phyloP scores from a whole-genome alignment of 1,284 basidiomycete species.

The Flammula alnicola region DNA sequence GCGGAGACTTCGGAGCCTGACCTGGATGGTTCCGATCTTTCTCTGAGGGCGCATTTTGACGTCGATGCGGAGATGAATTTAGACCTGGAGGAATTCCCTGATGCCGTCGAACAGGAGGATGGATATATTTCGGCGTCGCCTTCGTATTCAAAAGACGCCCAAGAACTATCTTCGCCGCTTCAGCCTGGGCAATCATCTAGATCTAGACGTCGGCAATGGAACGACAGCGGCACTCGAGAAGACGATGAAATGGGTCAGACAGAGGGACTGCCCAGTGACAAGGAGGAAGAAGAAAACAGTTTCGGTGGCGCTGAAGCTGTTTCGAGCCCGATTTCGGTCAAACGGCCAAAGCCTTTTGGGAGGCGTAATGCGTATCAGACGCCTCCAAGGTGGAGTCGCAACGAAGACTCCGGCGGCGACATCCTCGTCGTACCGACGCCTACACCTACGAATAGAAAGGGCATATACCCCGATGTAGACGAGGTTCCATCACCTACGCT shows the following conservation, averaged over 20 bases:
- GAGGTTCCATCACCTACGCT: conserved; percentile 23
- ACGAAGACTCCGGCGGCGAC: not conserved
- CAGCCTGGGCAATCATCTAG: conserved; percentile 26
- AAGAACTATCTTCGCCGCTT: conserved; percentile 68
- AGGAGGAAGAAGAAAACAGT: conserved; percentile 35
- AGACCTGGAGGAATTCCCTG: conserved; percentile 40
- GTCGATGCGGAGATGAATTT: conserved; percentile 37
- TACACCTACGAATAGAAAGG: conserved; percentile 11
- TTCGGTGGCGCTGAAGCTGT: conserved; percentile 61
- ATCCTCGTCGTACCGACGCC: conserved; percentile 38
- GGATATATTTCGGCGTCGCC: conserved; percentile 74
- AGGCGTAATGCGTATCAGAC: conserved; percentile 11
- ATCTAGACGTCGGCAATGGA: not conserved
- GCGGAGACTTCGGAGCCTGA: conserved; percentile 31
- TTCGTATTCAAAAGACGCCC: conserved; percentile 54
- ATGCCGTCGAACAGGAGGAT: conserved; percentile 70
- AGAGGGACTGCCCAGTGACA: conserved; percentile 18
- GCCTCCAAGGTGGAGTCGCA: conserved; percentile 10
- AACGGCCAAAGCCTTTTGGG: conserved; percentile 15
- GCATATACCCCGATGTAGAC: conserved; percentile 10
- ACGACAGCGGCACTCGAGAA: not conserved
- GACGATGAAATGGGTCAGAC: not conserved
- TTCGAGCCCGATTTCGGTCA: conserved; percentile 58
- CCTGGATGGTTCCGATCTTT: conserved; percentile 35
- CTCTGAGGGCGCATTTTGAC: conserved; percentile 38